Evolutionary conservation across 78 protist species (phyloP), one percentile per base, ranked within the genome.

Genomic region (Blattamonas nauphoetae): DNA sequence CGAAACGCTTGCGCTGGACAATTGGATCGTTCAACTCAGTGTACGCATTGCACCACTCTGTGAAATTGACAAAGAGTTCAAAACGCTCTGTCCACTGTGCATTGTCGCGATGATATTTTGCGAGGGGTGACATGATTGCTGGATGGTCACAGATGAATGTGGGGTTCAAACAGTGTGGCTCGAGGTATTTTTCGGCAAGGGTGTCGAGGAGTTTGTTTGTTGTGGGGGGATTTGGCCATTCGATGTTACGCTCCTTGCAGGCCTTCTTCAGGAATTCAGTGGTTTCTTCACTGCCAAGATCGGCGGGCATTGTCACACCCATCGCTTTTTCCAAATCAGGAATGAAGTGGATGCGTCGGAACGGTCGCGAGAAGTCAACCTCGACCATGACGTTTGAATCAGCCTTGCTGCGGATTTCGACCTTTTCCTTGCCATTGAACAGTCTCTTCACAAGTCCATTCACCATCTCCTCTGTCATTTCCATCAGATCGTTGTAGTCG

Each of bases 1-100:
- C 94, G 86, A 99, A 99, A 44, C 97, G 91, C 29, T 90, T 96
- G 2, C 98, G 79, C 95, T 99, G 99, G 42, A 95, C 97, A 38
- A 92, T 78, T 43, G 99, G 99, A 89, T 96, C 93, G 94, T 99
- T 99, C 81, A 99, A 91, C 96, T 99, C 99, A 0, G 99, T 97
- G 99, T 98, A 98, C 6, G 99, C 99, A 88, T 98, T 99, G 92
- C 95, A 90, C 45, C 97, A 44, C 91, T 99, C 99, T 86, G 91
- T 84, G 71, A 87, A 45, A 55, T 79, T 77, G 38, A 95, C 93
- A 82, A 99, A 96, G 79, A 96, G 92, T 94, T 99, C 99, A 87
- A 99, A 99, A 41, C 99, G 91, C 93, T 98, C 99, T 3, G 99
- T 98, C 45, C 96, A 84, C 21, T 90, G 94, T 33, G 95, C 94